A percentile compares a stretch with the other conserved stretches of the same genome.
Evolutionary conservation across 1,284 basidiomycete species (phyloP).

Genomic region (Serendipita sp.): DNA sequence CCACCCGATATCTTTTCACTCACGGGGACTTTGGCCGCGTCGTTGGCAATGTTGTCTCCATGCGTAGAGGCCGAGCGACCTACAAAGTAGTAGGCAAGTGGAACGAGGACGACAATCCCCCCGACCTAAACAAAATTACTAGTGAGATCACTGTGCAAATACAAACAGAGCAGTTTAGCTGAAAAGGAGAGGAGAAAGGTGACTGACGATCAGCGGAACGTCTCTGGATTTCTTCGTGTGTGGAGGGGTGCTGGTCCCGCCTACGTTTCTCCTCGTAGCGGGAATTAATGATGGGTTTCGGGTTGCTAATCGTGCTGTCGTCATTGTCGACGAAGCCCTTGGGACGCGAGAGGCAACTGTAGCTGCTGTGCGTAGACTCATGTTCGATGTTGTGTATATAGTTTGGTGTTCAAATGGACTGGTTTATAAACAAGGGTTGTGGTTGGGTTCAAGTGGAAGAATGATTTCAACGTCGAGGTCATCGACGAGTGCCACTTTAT

Average conservation of each 20-base stretch:
- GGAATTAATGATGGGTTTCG: background rate
- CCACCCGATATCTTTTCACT: background rate
- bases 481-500: too few species aligned
- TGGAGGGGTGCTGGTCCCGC: background rate
- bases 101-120: too few species aligned
- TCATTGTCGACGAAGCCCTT: background rate
- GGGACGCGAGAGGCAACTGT: background rate
- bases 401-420: background rate
- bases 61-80: background rate
- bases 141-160: background rate
- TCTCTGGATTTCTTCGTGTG: background rate
- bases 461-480: too few species aligned
- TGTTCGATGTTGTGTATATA: background rate
- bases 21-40: background rate
- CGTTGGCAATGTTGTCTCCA: background rate
- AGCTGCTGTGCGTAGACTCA: background rate
- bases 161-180: background rate
- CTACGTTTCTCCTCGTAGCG: background rate
- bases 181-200: background rate
- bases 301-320: too few species aligned
- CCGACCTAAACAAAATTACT: background rate
- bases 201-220: background rate
- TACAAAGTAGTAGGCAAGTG: background rate
- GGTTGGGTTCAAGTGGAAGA: background rate
- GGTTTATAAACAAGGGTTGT: background rate